Evolutionary conservation across 106 monocot species (phyloP).

Genomic region (Triglochin maritima): DNA sequence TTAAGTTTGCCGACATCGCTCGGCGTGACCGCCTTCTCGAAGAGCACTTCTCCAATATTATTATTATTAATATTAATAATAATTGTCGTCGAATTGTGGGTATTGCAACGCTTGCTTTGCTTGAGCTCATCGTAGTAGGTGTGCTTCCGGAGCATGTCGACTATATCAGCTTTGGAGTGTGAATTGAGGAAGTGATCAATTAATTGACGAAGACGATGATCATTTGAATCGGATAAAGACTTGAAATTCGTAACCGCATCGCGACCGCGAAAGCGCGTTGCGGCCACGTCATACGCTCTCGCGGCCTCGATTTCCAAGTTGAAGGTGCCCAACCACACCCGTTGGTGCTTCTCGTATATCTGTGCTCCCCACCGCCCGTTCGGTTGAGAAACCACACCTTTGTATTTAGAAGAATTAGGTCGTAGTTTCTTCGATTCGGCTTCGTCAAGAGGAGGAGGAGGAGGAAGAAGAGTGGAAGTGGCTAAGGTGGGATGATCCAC

Average conservation of each 20-base stretch:
- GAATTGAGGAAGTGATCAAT: constrained; percentile 42
- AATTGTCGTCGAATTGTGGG: too few species aligned
- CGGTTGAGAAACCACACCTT: constrained; percentile 75
- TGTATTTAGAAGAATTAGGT: constrained; percentile 35
- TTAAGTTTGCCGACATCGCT: constrained; percentile 82
- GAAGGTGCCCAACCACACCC: constrained; percentile 91
- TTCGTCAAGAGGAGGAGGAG: neutral
- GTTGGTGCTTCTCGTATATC: constrained; percentile 83
- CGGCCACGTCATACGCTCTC: constrained; percentile 63
- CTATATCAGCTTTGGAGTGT: constrained; percentile 61
- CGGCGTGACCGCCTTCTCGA: constrained; percentile 70
- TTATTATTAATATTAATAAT: too few species aligned
- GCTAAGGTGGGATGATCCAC: too few species aligned
- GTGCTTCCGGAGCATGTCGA: constrained; percentile 88
- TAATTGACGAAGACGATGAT: constrained; percentile 19
- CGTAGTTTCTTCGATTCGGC: constrained; percentile 44
- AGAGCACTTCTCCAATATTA: constrained; percentile 58
- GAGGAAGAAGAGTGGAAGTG: too few species aligned
- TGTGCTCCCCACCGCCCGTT: constrained; percentile 89
- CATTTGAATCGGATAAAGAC: constrained; percentile 29
- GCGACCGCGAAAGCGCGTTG: constrained; percentile 68
- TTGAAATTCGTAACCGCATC: constrained; percentile 81
- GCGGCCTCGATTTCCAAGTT: constrained; percentile 54
- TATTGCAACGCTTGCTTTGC: constrained; percentile 17
- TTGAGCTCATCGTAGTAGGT: constrained; percentile 64